Evolutionary conservation across 2,329 filamentous ascomycete species (phyloP), one percentile per base, ranked within the genome.

Genomic region (Neonectria neomacrospora): DNA sequence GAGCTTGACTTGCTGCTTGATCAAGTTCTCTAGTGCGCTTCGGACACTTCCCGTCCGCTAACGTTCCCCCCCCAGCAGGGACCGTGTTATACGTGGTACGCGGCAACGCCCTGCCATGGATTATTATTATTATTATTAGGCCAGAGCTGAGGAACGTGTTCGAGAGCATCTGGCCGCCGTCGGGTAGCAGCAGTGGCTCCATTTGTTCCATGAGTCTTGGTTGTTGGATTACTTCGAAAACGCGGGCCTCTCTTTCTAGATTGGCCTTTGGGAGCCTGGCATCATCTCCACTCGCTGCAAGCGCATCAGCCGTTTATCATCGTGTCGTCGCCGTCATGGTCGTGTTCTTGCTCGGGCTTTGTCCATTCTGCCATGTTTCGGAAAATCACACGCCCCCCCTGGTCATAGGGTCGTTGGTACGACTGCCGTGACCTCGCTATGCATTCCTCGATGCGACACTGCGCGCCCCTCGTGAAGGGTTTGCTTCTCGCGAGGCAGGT

Each of bases 11-110:
- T 50, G n/a, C 4, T 26, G 23, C 23, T 26, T 26, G 23, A 41
- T 60, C 26, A 45, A 39, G 34, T 41, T 45, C 47, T 62, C 59
- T 62, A 58, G 59, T 41, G 59, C 14, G 32, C 59, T 62, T 62
- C 59, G 59, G 59, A 45, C 59, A 62, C 59, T 62, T 58, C 59
- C 59, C 59, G 59, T 62, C 58, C 52, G 45, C 52, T 55, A 61
- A 42, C 16, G 51, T 48, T 23, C 14, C 28, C 11, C 23, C 23
- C 23, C 23, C 34, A 37, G 34, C 34, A 37, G 34, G 34, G 14
- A 26, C 37, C n/a, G 16, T 50, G 47, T 50, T 45, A 18, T 18
- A 48, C 45, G 45, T 37, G 14, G 12, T 37, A 37, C 34, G 34
- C 34, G 34, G 34, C n/a, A n/a, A 5, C 14, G 23, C 23, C 30